Conservation (phyloP, 1,139 yeast species). For the Candida sanyaensis region DNA sequence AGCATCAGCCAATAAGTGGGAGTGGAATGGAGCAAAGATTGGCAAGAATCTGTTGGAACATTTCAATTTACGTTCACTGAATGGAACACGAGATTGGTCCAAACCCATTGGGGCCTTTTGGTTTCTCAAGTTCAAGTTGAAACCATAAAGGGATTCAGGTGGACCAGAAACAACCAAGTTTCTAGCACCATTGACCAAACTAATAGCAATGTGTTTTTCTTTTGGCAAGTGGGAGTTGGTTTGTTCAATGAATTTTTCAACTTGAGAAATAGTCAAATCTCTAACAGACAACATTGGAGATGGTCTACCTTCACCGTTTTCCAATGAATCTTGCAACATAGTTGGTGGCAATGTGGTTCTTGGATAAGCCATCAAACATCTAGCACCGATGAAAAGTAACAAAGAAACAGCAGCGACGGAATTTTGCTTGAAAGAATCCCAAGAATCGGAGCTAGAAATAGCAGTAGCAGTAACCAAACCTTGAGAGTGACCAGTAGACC, state of each 20-base stretch:
- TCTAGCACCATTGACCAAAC: conserved; percentile 93
- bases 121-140: conserved; percentile 87
- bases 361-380: conserved; percentile 90
- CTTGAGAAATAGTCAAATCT: conserved; percentile 79
- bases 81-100: conserved; percentile 93
- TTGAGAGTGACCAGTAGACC: conserved; percentile 98
- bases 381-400: conserved; percentile 89
- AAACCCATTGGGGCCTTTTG: conserved; percentile 93
- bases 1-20: conserved; percentile 78
- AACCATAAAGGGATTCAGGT: conserved; percentile 97
- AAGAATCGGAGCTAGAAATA: conserved; percentile 78
- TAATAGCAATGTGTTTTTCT: conserved; percentile 87
- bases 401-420: conserved; percentile 80
- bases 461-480: conserved; percentile 95
- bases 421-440: conserved; percentile 78
- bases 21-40: conserved; percentile 95
- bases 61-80: conserved; percentile 88
- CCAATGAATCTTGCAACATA: conserved; percentile 88
- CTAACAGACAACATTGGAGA: conserved; percentile 96
- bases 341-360: conserved; percentile 94
- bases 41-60: conserved; percentile 94
- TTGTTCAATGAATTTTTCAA: conserved; percentile 73
- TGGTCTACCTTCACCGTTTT: conserved; percentile 94
- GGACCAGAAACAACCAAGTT: conserved; percentile 97
- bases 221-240: conserved; percentile 92